Evolutionary conservation across 371 early-diverging fungal species (phyloP).

Genomic region (Mucor sp.): DNA sequence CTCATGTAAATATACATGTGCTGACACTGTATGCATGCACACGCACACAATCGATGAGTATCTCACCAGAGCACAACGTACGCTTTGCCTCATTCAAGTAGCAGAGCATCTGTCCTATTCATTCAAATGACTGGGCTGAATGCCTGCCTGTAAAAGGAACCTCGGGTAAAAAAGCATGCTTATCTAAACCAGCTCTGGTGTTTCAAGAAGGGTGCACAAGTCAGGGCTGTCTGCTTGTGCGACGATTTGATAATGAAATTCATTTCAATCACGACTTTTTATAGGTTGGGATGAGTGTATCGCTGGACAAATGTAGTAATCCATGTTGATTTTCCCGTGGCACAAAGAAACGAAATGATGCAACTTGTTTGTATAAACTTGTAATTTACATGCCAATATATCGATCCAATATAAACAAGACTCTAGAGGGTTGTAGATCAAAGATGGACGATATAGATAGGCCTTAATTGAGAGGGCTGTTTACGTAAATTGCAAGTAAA

Average conservation of each 20-base stretch:
- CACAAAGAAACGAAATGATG: not conserved
- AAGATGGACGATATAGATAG: not conserved
- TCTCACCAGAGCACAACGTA: too few relatives aligned
- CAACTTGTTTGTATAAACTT: not conserved
- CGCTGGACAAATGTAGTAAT: not conserved
- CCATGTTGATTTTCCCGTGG: not conserved
- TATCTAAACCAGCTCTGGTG: not conserved
- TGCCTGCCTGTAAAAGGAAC: not conserved
- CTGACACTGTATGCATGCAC: too few relatives aligned
- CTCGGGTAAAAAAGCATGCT: not conserved
- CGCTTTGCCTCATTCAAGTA: too few relatives aligned
- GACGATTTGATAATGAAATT: not conserved
- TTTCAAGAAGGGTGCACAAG: not conserved
- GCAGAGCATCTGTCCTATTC: too few relatives aligned
- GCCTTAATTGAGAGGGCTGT: not conserved
- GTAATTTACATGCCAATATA: not conserved
- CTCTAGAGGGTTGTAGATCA: not conserved
- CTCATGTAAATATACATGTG: too few relatives aligned
- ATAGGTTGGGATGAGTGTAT: not conserved
- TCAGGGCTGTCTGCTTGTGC: not conserved
- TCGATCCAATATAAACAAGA: not conserved
- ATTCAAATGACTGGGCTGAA: not conserved
- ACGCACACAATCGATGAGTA: too few relatives aligned
- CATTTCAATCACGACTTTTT: not conserved
- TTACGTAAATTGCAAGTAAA: not conserved